Evolutionary conservation across 345 rosid genomes (phyloP).

Genomic region (Theobroma cacao): DNA sequence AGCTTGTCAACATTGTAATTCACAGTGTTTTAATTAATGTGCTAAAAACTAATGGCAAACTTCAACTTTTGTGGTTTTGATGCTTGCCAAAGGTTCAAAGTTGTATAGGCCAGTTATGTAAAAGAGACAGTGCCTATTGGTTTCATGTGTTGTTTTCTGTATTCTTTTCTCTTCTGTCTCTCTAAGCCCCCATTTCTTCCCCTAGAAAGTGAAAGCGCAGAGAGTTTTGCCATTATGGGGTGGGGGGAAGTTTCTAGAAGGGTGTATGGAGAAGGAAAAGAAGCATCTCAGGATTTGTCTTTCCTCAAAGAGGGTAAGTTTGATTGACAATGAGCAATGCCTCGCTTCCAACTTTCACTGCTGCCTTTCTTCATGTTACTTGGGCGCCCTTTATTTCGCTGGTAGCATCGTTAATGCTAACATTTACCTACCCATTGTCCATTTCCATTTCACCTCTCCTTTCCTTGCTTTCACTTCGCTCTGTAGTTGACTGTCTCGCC

Average conservation of each 20-base stretch:
- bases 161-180: slow-evolving; percentile 30
- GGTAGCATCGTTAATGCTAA: neutral
- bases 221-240: slow-evolving; percentile 39
- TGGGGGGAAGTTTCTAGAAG: slow-evolving; percentile 64
- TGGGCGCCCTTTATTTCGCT: neutral
- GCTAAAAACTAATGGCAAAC: slow-evolving; percentile 8
- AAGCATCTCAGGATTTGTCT: slow-evolving; percentile 84
- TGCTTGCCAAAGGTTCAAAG: slow-evolving; percentile 28
- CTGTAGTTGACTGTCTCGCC: slow-evolving; percentile 8
- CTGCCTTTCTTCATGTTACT: slow-evolving; percentile 26
- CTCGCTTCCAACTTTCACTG: slow-evolving; percentile 44
- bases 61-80: slow-evolving; percentile 1
- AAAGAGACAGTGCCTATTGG: slow-evolving; percentile 44
- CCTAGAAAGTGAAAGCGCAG: slow-evolving; percentile 61
- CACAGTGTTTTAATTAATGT: slow-evolving; percentile 7
- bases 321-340: slow-evolving; percentile 35
- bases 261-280: slow-evolving; percentile 61
- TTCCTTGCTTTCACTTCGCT: neutral
- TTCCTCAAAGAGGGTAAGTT: slow-evolving; percentile 34
- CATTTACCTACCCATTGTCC: neutral
- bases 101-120: slow-evolving; percentile 32
- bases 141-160: slow-evolving; percentile 78
- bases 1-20: slow-evolving; percentile 3
- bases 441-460: neutral
- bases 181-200: slow-evolving; percentile 13